Evolutionary conservation across 192 early-diverging fungal genomes (phyloP), one percentile per base, ranked within the genome.

Genomic region (Rhizoclosmatium sp.): DNA sequence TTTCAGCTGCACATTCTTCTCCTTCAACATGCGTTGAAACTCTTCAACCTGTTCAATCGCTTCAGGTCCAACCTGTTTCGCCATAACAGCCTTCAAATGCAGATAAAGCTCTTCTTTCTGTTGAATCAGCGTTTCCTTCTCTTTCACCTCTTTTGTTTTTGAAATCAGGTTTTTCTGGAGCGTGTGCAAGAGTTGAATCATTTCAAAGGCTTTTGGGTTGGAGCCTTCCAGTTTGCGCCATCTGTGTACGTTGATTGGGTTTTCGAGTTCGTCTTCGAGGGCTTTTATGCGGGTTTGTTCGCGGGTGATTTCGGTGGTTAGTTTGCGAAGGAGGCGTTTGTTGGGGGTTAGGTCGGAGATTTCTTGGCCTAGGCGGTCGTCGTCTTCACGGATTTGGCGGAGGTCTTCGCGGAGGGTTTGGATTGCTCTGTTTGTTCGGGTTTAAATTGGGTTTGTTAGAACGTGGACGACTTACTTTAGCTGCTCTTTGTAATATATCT

Each of bases 191-290:
- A 91, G 74, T 77, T 88, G 88, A 49, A 92, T 80, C 83, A 90
- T 84, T 60, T 87, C 86, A 51, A 82, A 89, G 2, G 84, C 86
- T 70, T 91, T 83, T 40, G 90, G 90, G 58, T 89, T 86, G n/a
- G 76, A 79, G 7, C 88, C 88, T 62, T 91, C 89, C n/a, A 92
- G 78, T 67, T 90, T 88, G 46, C 90, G 68, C 90, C 90, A 92
- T 16, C 90, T 80, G 69, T 92, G 90, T 7, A 92, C 88, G 78
- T 92, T 92, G 65, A 92, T 84, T 42, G 88, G 89, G 51, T 92
- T 86, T 71, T 83, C 65, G 9, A 91, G 81, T 82, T 91, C 85
- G 41, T 91, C 86, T 64, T 91, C 85, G 19, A 91, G 81, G n/a
- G 88, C 89, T 77, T 89, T 91, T n/a, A 85, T 83, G 23, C 85